Evolutionary conservation across 164 flowering plant species (phyloP).

Genomic region (Aristolochia californica): DNA sequence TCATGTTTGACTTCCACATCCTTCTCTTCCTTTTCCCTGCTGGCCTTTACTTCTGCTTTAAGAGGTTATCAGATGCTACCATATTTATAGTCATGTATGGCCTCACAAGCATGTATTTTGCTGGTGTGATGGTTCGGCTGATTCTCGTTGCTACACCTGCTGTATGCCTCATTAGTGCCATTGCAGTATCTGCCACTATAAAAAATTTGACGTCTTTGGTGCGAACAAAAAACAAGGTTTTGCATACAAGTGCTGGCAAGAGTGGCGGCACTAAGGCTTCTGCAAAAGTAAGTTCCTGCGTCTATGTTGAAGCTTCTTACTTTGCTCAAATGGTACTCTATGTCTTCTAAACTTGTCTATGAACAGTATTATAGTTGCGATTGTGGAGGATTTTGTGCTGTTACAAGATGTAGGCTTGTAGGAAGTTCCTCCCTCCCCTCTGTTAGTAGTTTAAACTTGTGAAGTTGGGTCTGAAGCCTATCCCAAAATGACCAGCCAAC

Average conservation of each 20-base stretch:
- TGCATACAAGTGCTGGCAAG: constrained; percentile 38
- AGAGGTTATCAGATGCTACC: constrained; percentile 90
- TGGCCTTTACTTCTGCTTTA: constrained; percentile 94
- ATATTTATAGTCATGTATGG: constrained; percentile 97
- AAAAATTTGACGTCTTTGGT: constrained; percentile 70
- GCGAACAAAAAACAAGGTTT: constrained; percentile 47
- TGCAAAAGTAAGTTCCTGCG: constrained; percentile 45
- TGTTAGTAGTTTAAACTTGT: too few relatives aligned
- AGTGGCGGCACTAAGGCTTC: constrained; percentile 36
- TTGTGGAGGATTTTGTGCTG: too few relatives aligned
- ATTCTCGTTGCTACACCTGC: constrained; percentile 99
- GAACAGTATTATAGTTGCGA: background rate
- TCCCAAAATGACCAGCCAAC: too few relatives aligned
- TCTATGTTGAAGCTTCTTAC: too few relatives aligned
- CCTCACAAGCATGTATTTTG: constrained; percentile 97
- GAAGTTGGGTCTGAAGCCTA: too few relatives aligned
- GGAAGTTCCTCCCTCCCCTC: too few relatives aligned
- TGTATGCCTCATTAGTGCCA: constrained; percentile 92
- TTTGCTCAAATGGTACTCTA: too few relatives aligned
- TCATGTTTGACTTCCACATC: constrained; percentile 99
- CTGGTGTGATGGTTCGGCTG: constrained; percentile 98
- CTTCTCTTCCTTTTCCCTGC: constrained; percentile 94
- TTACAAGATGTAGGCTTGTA: too few relatives aligned
- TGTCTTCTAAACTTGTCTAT: background rate
- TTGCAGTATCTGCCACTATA: constrained; percentile 91